Conservation (phyloP, 192 early-diverging fungal genomes). For the Coemansia aciculifera region DNA sequence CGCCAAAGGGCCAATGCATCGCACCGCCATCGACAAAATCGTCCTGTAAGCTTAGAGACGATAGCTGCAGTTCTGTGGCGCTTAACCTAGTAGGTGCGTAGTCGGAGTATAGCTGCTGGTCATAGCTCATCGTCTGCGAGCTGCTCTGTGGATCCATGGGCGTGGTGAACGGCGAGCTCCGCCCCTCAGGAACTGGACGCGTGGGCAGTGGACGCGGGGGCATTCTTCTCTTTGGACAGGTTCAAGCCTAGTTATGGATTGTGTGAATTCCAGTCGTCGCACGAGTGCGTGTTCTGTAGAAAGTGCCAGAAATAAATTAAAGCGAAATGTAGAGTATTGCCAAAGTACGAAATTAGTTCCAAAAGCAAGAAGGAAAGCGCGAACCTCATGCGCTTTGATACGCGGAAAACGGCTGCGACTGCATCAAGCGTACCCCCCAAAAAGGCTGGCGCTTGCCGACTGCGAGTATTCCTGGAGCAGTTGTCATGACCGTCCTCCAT, state of each 20-base stretch:
- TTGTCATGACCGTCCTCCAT: background rate
- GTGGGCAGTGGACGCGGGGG: constrained; percentile 14
- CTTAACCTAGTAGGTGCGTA: background rate
- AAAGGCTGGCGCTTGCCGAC: background rate
- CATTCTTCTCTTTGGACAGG: background rate
- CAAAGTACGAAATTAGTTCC: background rate
- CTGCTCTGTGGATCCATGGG: background rate
- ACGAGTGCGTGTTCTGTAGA: background rate
- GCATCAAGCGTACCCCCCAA: background rate
- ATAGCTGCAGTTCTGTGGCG: background rate
- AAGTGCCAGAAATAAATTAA: background rate
- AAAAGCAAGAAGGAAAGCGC: background rate
- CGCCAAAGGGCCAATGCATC: constrained; percentile 17
- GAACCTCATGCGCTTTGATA: background rate
- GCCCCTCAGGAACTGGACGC: background rate
- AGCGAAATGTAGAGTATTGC: background rate
- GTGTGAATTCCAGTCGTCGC: background rate
- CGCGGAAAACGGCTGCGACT: background rate
- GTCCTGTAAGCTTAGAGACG: constrained; percentile 14
- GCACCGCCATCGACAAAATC: constrained; percentile 10
- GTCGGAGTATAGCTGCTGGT: background rate
- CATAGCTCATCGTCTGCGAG: background rate
- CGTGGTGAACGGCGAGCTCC: background rate
- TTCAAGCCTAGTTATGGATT: background rate
- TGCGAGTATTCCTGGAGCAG: background rate